phyloP scores from a whole-genome alignment of 139 green algal genomes.

The Chlamydomonas asymmetrica region DNA sequence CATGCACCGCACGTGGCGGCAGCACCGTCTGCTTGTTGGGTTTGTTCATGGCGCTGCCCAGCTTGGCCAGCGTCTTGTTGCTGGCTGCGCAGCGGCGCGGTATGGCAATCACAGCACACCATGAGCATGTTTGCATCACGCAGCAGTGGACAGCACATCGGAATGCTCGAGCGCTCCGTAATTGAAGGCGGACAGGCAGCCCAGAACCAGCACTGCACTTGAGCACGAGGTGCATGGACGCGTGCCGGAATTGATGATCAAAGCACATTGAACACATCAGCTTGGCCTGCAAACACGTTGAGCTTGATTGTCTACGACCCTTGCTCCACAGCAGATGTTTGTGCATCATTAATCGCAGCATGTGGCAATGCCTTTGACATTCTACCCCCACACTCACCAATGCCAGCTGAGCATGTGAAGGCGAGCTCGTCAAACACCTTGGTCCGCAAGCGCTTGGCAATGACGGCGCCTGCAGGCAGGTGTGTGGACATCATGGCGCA shows the following conservation, averaged over 20 bases:
- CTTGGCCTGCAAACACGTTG: neutral
- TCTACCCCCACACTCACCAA: neutral
- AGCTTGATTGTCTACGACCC: neutral
- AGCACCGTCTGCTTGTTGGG: slow-evolving; percentile 88
- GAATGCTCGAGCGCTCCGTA: neutral
- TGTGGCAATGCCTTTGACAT: neutral
- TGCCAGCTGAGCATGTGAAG: slow-evolving; percentile 27
- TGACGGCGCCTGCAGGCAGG: slow-evolving; percentile 32
- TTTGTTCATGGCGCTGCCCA: slow-evolving; percentile 83
- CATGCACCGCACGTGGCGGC: slow-evolving; percentile 51
- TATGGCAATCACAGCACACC: slow-evolving; percentile 42
- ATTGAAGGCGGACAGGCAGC: neutral
- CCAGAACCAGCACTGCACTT: neutral
- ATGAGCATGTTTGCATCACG: neutral
- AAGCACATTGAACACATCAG: too few species aligned
- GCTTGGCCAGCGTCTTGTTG: slow-evolving; percentile 94
- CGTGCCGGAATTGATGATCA: too few species aligned
- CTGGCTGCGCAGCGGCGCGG: slow-evolving; percentile 62
- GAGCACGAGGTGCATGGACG: too few species aligned
- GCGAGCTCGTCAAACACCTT: slow-evolving; percentile 58
- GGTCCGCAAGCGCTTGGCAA: slow-evolving; percentile 60
- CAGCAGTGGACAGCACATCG: neutral
- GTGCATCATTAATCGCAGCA: neutral
- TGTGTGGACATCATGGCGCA: neutral
- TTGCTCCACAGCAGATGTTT: neutral